These are phyloP conservation scores for Colletotrichum sp. DNA, from an alignment of 2,329 filamentous ascomycete genomes.

Conservation along the genomic window DNA sequence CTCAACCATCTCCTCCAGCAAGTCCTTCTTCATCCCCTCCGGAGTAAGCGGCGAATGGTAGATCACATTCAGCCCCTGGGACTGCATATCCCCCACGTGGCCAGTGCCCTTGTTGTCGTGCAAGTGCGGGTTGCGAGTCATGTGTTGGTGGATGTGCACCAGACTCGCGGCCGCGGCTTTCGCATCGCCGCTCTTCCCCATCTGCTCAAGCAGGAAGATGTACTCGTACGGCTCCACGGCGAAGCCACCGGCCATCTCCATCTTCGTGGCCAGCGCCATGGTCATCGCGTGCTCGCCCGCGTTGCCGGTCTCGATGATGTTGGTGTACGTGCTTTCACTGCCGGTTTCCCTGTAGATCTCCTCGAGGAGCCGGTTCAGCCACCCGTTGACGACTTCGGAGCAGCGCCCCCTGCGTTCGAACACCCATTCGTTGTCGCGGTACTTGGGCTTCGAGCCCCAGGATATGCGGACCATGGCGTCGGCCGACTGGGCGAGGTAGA, in stretches of 20 bases:
- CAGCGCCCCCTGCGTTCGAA: not conserved
- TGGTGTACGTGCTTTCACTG: not conserved
- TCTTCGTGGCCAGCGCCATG: not conserved
- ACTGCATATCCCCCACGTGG: slow-evolving; percentile 1
- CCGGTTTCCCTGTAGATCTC: not conserved
- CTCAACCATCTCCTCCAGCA: not conserved
- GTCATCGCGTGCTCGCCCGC: slow-evolving; percentile 7
- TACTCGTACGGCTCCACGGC: slow-evolving; percentile 3
- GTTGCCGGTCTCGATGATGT: not conserved
- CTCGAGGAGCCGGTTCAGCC: not conserved
- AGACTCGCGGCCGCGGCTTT: too few species aligned
- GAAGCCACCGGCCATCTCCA: slow-evolving; percentile 1
- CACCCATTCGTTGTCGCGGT: not conserved
- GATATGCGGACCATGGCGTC: slow-evolving; percentile 5
- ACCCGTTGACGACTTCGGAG: not conserved
- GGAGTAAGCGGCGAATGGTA: not conserved
- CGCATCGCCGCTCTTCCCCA: not conserved
- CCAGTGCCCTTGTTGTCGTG: slow-evolving; percentile 9
- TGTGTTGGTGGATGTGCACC: not conserved
- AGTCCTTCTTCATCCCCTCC: not conserved
- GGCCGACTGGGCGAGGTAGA: not conserved
- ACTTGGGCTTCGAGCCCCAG: slow-evolving; percentile 1
- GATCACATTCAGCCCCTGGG: not conserved
- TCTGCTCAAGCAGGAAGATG: not conserved
- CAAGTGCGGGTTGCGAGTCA: slow-evolving; percentile 3